Evolutionary conservation across 225 moss, liverwort and hornwort genomes (phyloP), one percentile per base, ranked within the genome.

Genomic region (Climacium dendroides): DNA sequence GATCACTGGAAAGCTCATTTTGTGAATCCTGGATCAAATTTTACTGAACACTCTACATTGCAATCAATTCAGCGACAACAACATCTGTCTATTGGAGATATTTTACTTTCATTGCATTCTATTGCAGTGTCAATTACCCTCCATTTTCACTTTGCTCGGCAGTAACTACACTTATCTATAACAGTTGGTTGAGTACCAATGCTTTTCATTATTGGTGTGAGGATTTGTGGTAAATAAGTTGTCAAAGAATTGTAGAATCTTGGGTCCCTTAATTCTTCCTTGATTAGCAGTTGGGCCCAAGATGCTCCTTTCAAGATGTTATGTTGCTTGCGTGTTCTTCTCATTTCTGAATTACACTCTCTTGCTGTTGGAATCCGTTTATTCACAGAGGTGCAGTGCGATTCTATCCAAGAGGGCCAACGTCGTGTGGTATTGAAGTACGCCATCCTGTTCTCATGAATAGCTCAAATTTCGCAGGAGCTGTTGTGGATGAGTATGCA

Each of bases 351-450:
- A 80, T 50, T 54, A 23, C 35, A 69, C 86, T 39, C 59, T 83
- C 34, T 73, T 84, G 48, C 74, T 61, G 55, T 77, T n/a, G 87
- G 55, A 81, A 35, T 87, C 19, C 39, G 22, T 57, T 67, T 61
- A 43, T 80, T 83, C 83, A 67, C 93, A 98, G 99, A 89, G 99
- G 97, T 80, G 92, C 94, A 53, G 99, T 99, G 30, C 95, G 99
- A 61, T 99, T 97, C 79, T 99, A 96, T 92, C 97, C 94, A 85
- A 94, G 99, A 57, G 92, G 95, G 59, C 89, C 95, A 73, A 87
- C 94, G 47, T 89, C 97, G 25, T 96, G 97, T 87, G 99, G 88
- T 85, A 90, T 99, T 82, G 95, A 98, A 86, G 97, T 97, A 87
- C 85, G 90, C 79, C 85, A 53, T 81, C 58, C 57, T 82, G 80